These are phyloP conservation scores for Wickerhamiella infanticola DNA, from an alignment of 1,139 yeast species.

Conservation along the genomic window DNA sequence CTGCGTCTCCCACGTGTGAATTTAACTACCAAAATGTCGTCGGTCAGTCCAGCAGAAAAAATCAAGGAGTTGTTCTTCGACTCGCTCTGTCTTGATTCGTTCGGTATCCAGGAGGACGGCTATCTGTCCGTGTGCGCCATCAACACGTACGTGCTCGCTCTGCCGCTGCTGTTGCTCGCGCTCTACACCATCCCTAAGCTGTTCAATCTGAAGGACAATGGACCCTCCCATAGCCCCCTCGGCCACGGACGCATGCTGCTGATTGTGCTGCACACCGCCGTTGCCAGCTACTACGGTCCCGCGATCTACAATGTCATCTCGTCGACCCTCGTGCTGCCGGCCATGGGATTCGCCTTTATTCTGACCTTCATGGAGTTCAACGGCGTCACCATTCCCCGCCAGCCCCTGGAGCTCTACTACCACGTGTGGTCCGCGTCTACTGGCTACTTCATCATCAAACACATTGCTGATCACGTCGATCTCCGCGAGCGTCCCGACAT, in stretches of 20 bases:
- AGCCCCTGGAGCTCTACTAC: slow-evolving; percentile 14
- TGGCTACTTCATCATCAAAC: slow-evolving; percentile 13
- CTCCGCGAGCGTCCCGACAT: slow-evolving; percentile 2
- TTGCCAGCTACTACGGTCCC: slow-evolving; percentile 9
- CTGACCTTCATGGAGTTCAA: slow-evolving; percentile 14
- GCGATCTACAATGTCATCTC: slow-evolving; percentile 13
- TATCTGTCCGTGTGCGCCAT: slow-evolving; percentile 13
- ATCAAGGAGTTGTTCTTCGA: slow-evolving; percentile 5
- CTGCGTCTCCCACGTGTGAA: neutral
- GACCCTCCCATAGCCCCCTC: slow-evolving; percentile 7
- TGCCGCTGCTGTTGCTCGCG: slow-evolving; percentile 10
- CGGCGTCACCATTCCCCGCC: slow-evolving; percentile 13
- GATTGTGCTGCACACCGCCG: slow-evolving; percentile 9
- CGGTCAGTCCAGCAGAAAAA: neutral
- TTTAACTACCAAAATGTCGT: neutral
- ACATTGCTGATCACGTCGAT: slow-evolving; percentile 7
- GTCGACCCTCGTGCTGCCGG: slow-evolving; percentile 5
- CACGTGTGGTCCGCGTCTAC: slow-evolving; percentile 11
- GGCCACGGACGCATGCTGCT: slow-evolving; percentile 12
- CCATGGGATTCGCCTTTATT: slow-evolving; percentile 10
- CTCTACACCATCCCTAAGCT: slow-evolving; percentile 10
- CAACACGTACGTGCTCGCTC: slow-evolving; percentile 13
- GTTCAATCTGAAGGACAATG: slow-evolving; percentile 7
- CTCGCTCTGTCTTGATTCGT: slow-evolving; percentile 12
- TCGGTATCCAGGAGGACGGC: slow-evolving; percentile 13